phyloP scores from a whole-genome alignment of 1,284 basidiomycete species.

The Calocybe gambosa region DNA sequence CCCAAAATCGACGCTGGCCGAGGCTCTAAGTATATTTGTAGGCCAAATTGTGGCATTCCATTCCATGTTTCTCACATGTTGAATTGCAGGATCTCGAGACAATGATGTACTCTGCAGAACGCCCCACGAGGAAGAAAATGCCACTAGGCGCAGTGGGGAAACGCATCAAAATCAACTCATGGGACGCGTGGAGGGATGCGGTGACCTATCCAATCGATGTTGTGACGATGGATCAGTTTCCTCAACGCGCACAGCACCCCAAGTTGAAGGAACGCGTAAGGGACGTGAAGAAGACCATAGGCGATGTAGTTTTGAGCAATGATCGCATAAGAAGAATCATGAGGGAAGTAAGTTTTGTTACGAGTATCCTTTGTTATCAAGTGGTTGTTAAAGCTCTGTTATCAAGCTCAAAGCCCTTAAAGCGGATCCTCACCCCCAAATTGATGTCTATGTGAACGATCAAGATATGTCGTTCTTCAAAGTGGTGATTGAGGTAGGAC shows the following conservation, averaged over 20 bases:
- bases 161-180: slow-evolving; percentile 4
- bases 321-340: slow-evolving; percentile 23
- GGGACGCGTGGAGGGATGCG: not conserved
- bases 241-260: slow-evolving; percentile 18
- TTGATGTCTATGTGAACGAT: slow-evolving; percentile 23
- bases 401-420: slow-evolving; percentile 17
- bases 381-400: not conserved
- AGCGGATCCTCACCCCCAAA: slow-evolving; percentile 21
- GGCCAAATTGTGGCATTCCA: not conserved
- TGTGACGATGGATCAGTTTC: slow-evolving; percentile 22
- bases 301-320: slow-evolving; percentile 5
- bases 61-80: not conserved
- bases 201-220: slow-evolving; percentile 16
- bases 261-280: slow-evolving; percentile 18
- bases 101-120: slow-evolving; percentile 21
- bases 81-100: slow-evolving; percentile 23
- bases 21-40: slow-evolving; percentile 25
- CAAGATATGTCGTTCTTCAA: slow-evolving; percentile 23
- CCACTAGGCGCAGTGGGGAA: not conserved
- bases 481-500: slow-evolving; percentile 20
- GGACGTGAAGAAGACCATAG: slow-evolving; percentile 13
- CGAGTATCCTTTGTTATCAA: not conserved
- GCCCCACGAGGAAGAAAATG: slow-evolving; percentile 12
- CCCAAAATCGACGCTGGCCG: slow-evolving; percentile 21
- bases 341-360: slow-evolving; percentile 18